phyloP scores from a whole-genome alignment of 345 rosid species.

The Corchorus capsularis region DNA sequence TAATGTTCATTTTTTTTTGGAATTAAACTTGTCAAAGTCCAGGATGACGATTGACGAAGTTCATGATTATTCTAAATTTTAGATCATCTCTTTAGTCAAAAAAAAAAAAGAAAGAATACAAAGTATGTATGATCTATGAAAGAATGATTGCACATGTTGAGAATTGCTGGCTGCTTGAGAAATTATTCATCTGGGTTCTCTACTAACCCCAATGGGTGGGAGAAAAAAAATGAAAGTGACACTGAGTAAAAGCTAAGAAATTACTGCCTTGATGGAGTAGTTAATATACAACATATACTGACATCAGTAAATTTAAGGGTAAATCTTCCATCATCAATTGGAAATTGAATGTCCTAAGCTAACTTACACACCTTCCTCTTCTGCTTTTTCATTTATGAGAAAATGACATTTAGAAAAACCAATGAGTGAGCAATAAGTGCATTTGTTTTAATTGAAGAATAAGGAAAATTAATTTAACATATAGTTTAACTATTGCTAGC shows the following conservation, averaged over 20 bases:
- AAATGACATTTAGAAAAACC: background rate
- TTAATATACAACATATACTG: no score
- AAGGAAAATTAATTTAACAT: background rate
- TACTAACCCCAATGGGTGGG: background rate
- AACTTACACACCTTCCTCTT: background rate
- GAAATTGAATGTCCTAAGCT: background rate
- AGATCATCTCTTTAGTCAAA: background rate
- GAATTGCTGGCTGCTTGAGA: background rate
- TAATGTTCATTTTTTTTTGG: background rate
- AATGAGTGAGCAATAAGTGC: conserved; percentile 15
- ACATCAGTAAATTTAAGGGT: background rate
- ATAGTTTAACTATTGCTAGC: background rate
- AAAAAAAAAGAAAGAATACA: background rate
- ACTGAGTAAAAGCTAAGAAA: background rate
- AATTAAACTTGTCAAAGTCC: background rate
- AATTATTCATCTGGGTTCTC: background rate
- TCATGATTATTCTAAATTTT: background rate
- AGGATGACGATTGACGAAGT: background rate
- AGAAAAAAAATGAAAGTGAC: background rate
- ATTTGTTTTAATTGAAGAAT: background rate
- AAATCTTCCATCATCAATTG: background rate
- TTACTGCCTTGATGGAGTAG: no score
- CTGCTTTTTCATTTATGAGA: conserved; percentile 14
- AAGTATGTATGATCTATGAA: no score
- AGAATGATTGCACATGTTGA: conserved; percentile 10